phyloP scores from a whole-genome alignment of 345 rosid genomes.

The Salix viminalis region DNA sequence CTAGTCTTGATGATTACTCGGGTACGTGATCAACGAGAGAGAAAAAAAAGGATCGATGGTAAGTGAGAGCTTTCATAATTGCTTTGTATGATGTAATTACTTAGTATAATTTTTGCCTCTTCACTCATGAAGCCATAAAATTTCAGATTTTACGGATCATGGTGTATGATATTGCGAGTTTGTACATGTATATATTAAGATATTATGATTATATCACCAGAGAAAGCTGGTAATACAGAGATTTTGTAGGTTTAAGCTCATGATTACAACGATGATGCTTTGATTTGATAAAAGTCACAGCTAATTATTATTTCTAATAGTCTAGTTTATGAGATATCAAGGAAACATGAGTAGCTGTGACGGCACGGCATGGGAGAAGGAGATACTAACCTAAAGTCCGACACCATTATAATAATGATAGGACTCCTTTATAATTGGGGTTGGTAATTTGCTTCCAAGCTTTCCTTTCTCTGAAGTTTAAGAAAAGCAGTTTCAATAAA shows the following conservation, averaged over 20 bases:
- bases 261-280: constrained; percentile 4
- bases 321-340: constrained; percentile 1
- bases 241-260: constrained; percentile 5
- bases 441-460: constrained; percentile 13
- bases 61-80: constrained; percentile 10
- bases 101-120: not conserved
- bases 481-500: not conserved
- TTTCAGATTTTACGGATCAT: constrained; percentile 7
- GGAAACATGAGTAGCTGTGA: constrained; percentile 36
- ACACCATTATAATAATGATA: constrained; percentile 5
- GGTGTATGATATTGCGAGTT: constrained; percentile 2
- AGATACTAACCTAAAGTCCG: constrained; percentile 4
- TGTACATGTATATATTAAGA: constrained; percentile 3
- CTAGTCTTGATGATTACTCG: not conserved
- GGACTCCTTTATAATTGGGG: not conserved
- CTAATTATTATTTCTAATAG: not conserved
- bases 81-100: not conserved
- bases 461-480: constrained; percentile 19
- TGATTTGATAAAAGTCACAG: constrained; percentile 3
- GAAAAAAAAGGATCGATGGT: not conserved
- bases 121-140: not conserved
- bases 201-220: constrained; percentile 1
- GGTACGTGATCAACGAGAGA: not conserved
- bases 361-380: constrained; percentile 31
- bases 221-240: not conserved